These are phyloP conservation scores for Phytopythium aichiense DNA, from an alignment of 352 stramenopile species.

Conservation along the genomic window DNA sequence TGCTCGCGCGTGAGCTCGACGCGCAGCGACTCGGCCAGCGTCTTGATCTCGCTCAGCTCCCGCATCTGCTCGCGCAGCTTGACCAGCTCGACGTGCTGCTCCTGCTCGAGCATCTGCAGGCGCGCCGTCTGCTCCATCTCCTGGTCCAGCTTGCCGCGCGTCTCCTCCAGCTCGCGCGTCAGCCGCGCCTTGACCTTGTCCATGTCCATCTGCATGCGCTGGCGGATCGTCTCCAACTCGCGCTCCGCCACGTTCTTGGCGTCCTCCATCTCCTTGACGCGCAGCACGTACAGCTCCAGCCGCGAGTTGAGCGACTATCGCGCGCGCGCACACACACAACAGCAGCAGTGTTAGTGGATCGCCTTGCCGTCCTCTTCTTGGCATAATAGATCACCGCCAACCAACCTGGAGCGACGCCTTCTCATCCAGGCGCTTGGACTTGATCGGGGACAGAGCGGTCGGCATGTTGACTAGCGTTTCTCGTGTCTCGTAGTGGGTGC, in stretches of 20 bases:
- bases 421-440: constrained; percentile 82
- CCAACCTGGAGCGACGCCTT: constrained; percentile 74
- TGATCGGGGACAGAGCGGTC: constrained; percentile 72
- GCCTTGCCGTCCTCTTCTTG: no score
- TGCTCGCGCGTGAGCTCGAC: constrained; percentile 56
- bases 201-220: constrained; percentile 78
- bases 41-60: constrained; percentile 59
- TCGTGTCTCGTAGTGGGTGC: neutral
- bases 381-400: no score
- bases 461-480: constrained; percentile 25
- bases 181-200: constrained; percentile 52
- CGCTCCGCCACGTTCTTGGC: constrained; percentile 67
- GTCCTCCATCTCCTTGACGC: constrained; percentile 80
- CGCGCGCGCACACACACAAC: neutral
- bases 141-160: constrained; percentile 73
- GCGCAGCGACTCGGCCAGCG: constrained; percentile 42
- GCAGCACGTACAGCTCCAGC: constrained; percentile 79
- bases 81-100: constrained; percentile 73
- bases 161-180: constrained; percentile 72
- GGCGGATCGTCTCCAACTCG: constrained; percentile 76
- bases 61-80: constrained; percentile 71
- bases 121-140: constrained; percentile 71
- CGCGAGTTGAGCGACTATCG: constrained; percentile 69
- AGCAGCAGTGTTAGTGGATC: constrained; percentile 7
- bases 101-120: constrained; percentile 73